Base-by-base conservation (phyloP, 768 basidiomycete species). In the Russula sp. region DNA sequence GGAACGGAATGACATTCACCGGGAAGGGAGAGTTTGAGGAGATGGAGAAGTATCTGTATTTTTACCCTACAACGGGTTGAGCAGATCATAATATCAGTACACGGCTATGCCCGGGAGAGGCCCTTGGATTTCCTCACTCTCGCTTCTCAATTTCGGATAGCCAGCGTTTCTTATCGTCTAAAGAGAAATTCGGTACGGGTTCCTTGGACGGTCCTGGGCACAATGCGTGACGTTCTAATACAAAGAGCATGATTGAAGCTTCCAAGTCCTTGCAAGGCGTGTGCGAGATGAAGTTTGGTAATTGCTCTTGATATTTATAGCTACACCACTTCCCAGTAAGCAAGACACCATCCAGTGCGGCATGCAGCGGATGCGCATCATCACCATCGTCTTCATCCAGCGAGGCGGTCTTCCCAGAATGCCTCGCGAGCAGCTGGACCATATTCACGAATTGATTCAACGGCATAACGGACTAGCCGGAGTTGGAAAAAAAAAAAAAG, bases 251-350 rank as follows among this genome's bases (percentile, higher is more conserved):
- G 36, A 73, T 64, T 24, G 71, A 71, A 46, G 73, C 69, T 54
- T 77, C 76, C 5, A 72, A 76, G 10, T 77, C 71, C 24, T 59
- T 36, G 40, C 36, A 44, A 9, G 68, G 42, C 20, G 40, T 52
- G 30, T 40, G 40, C 40, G 50, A 42, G 16, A 69, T 68, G n/a
- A 52, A 34, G 22, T 61, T 67, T 6, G 66, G 69, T 46, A 76
- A 73, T 32, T 72, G 75, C 70, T 82, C 85, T 72, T 89, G 89
- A 71, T 87, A 80, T 62, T 79, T 79, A 46, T 88, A 75, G 0
- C 83, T 80, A 63, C 83, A 90, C 88, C 88, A 91, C 84, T 90
- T 88, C 79, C 89, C 85, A 0, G 86, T 86, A 46, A 87, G 80
- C 28, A 92, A 78, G 10, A 91, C 69, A 0, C 85, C 83, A n/a